Evolutionary conservation across 768 basidiomycete genomes (phyloP).

Genomic region (Lentinula lateritia): DNA sequence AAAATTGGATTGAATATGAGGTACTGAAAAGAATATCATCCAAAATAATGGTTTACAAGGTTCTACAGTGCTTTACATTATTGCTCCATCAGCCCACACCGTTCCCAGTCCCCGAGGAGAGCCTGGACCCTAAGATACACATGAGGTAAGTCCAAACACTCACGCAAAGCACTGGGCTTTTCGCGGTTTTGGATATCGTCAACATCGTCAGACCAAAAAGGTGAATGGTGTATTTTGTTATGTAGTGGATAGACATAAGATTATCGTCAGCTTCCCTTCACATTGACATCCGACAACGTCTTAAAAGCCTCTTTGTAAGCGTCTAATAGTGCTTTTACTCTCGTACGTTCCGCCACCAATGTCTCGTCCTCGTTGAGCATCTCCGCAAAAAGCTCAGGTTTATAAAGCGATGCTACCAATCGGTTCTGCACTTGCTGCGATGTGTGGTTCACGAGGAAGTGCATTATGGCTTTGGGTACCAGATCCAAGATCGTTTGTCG

Average conservation of each 20-base stretch:
- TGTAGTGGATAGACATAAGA: not conserved
- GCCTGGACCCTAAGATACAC: too few species aligned
- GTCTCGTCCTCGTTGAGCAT: constrained; percentile 94
- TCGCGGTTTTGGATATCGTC: too few species aligned
- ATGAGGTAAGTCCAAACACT: too few species aligned
- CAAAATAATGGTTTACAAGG: too few species aligned
- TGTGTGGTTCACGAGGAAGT: constrained; percentile 94
- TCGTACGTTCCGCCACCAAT: constrained; percentile 85
- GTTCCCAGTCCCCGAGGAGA: too few species aligned
- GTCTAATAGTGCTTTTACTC: constrained; percentile 91
- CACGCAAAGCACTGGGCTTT: too few species aligned
- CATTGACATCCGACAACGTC: constrained; percentile 74
- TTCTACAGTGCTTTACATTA: too few species aligned
- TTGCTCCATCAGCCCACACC: too few species aligned
- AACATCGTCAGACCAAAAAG: too few species aligned
- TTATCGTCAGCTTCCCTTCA: constrained; percentile 49
- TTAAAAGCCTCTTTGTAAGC: constrained; percentile 96
- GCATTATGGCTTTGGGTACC: constrained; percentile 98
- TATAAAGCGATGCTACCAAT: constrained; percentile 90
- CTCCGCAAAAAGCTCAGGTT: constrained; percentile 87
- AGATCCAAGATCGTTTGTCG: constrained; percentile 96
- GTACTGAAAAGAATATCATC: too few species aligned
- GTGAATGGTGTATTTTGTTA: not conserved
- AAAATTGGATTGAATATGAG: not conserved
- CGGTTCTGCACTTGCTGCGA: constrained; percentile 95